Percentiles rank a stretch among this genome's conserved stretches.
Evolutionary conservation across 1,139 yeast genomes (phyloP).

Genomic region (Protomyces lactucae-debilis): DNA sequence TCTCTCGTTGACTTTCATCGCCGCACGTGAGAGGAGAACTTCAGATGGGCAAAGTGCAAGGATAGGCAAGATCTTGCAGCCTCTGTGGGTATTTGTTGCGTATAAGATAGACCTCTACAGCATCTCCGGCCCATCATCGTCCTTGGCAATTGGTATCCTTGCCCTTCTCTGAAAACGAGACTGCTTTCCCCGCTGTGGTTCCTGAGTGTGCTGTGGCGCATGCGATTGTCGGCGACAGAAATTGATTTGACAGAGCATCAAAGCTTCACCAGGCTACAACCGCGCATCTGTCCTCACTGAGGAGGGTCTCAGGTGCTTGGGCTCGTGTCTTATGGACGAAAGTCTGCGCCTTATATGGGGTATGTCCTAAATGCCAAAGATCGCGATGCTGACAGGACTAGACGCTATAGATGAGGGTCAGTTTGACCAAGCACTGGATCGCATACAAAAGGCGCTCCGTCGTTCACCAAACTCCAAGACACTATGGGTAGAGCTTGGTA

Average conservation of each 20-base stretch:
- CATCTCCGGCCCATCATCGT: too few species aligned
- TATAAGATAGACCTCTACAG: too few species aligned
- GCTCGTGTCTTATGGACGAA: neutral
- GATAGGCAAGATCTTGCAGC: neutral
- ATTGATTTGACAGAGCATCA: neutral
- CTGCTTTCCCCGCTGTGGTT: neutral
- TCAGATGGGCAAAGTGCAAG: neutral
- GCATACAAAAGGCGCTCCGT: conserved; percentile 8
- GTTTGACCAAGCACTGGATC: conserved; percentile 9
- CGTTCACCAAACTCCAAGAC: conserved; percentile 4
- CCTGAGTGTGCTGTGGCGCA: neutral
- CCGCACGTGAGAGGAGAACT: neutral
- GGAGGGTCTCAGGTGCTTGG: neutral
- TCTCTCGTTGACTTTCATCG: neutral
- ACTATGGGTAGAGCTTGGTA: conserved; percentile 1
- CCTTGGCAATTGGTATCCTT: too few species aligned
- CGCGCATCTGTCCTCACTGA: too few species aligned
- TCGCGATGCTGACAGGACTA: neutral
- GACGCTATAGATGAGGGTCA: conserved; percentile 20
- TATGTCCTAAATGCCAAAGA: neutral
- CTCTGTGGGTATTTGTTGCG: neutral
- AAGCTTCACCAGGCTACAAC: too few species aligned
- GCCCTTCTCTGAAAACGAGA: too few species aligned
- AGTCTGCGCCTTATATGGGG: neutral
- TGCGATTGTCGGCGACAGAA: neutral